A percentile compares a stretch with the other conserved stretches of the same genome.
phyloP scores from a whole-genome alignment of 345 rosid genomes.

The Eutrema yunnanense region DNA sequence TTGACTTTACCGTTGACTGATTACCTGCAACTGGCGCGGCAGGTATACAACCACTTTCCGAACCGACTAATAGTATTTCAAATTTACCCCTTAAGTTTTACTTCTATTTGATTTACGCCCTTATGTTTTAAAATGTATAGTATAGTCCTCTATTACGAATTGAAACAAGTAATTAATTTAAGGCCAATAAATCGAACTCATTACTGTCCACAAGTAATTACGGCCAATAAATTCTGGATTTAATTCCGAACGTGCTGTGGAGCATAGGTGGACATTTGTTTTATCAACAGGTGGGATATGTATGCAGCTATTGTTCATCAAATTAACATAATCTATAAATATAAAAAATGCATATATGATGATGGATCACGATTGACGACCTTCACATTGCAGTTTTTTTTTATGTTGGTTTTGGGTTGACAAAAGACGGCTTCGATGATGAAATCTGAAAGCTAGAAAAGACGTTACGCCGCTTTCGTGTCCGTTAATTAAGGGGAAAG shows the following conservation, averaged over 20 bases:
- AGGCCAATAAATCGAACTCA: neutral
- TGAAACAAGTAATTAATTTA: neutral
- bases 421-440: neutral
- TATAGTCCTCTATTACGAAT: neutral
- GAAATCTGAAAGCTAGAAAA: neutral
- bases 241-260: neutral
- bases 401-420: neutral
- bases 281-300: neutral
- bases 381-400: neutral
- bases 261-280: neutral
- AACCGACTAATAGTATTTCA: conserved; percentile 13
- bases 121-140: neutral
- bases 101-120: neutral
- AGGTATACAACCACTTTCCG: neutral
- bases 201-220: neutral
- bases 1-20: conserved; percentile 30
- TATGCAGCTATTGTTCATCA: neutral
- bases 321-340: neutral
- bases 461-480: neutral
- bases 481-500: neutral
- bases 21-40: conserved; percentile 27
- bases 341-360: neutral
- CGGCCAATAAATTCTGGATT: neutral
- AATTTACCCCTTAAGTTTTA: neutral
- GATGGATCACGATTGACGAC: neutral